Conservation (phyloP, 768 basidiomycete genomes). For the Pulveroboletus frians region DNA sequence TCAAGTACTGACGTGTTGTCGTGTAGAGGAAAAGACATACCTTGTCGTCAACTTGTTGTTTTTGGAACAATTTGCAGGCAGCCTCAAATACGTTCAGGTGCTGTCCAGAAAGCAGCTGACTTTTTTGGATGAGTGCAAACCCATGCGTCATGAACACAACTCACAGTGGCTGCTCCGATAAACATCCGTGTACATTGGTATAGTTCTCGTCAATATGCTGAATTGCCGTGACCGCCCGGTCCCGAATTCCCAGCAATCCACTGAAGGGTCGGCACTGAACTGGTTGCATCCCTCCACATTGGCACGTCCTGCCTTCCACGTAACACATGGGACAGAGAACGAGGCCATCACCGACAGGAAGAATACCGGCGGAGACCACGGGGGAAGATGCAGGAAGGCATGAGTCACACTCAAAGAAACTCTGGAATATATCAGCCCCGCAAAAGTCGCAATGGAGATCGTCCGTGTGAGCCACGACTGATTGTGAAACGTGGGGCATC, state of each 20-base stretch:
- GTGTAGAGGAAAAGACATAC: constrained; percentile 1
- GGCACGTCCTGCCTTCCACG: constrained; percentile 71
- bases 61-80: constrained; percentile 25
- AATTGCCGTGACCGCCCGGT: constrained; percentile 33
- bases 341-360: constrained; percentile 39
- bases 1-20: background rate
- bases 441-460: constrained; percentile 70
- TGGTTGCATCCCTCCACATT: constrained; percentile 55
- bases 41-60: constrained; percentile 13
- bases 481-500: constrained; percentile 28
- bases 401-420: constrained; percentile 64
- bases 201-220: constrained; percentile 10
- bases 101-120: constrained; percentile 21
- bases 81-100: constrained; percentile 31
- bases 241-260: constrained; percentile 41
- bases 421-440: constrained; percentile 74
- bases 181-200: constrained; percentile 3
- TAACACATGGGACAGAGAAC: constrained; percentile 69
- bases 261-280: constrained; percentile 51
- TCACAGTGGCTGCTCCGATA: constrained; percentile 21
- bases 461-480: constrained; percentile 17
- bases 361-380: constrained; percentile 5
- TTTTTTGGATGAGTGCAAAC: constrained; percentile 11
- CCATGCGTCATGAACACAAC: constrained; percentile 6
- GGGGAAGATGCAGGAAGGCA: constrained; percentile 36